Evolutionary conservation across 2,329 filamentous ascomycete genomes (phyloP).

Genomic region (Boeremia lycopersici): DNA sequence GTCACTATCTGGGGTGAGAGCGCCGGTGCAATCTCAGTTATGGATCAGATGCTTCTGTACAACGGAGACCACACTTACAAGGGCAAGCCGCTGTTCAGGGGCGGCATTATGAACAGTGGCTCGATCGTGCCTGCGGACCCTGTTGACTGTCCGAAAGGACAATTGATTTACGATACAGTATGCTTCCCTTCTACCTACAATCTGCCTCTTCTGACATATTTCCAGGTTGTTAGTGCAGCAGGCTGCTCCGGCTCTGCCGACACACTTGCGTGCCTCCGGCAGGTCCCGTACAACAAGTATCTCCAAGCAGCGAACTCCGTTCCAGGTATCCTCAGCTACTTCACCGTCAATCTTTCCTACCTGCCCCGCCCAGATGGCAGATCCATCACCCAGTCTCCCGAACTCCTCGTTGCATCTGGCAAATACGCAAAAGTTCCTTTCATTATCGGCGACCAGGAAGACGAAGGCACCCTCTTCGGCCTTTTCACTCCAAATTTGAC

Average conservation of each 20-base stretch:
- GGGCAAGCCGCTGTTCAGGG: slow-evolving; percentile 74
- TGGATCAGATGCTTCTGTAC: slow-evolving; percentile 77
- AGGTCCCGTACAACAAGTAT: slow-evolving; percentile 53
- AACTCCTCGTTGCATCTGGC: slow-evolving; percentile 60
- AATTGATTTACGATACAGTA: slow-evolving; percentile 61
- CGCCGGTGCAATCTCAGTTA: slow-evolving; percentile 67
- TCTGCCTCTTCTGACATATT: slow-evolving; percentile 55
- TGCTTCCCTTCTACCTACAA: not conserved
- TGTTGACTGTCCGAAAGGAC: slow-evolving; percentile 70
- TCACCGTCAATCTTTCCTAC: slow-evolving; percentile 72
- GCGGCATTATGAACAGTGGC: slow-evolving; percentile 70
- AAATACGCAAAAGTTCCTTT: slow-evolving; percentile 66
- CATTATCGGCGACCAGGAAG: slow-evolving; percentile 77
- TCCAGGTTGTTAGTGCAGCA: slow-evolving; percentile 53
- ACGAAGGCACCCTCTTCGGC: slow-evolving; percentile 78
- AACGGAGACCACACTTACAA: slow-evolving; percentile 76
- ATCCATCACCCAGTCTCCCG: slow-evolving; percentile 66
- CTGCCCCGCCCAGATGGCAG: slow-evolving; percentile 74
- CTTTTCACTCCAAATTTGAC: slow-evolving; percentile 73
- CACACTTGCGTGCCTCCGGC: slow-evolving; percentile 57
- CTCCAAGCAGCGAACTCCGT: slow-evolving; percentile 73
- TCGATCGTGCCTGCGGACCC: slow-evolving; percentile 51
- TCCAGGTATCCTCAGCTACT: slow-evolving; percentile 70
- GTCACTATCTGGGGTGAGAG: slow-evolving; percentile 79
- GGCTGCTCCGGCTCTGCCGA: slow-evolving; percentile 52